phyloP scores from a whole-genome alignment of 768 basidiomycete genomes.

The Mycena indigotica region DNA sequence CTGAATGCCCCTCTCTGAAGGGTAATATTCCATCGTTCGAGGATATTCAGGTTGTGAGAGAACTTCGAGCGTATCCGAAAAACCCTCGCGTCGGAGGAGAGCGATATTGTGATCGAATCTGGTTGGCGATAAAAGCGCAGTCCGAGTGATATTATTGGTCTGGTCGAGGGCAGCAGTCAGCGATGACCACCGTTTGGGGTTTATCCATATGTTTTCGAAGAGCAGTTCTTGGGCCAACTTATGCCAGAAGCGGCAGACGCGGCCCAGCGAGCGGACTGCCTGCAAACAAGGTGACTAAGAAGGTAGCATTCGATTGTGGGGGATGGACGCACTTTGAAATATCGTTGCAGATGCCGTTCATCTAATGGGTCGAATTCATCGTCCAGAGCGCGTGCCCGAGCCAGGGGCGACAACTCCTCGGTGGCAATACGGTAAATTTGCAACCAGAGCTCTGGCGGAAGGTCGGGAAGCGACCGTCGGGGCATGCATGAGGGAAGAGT shows the following conservation, averaged over 20 bases:
- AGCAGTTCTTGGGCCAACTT: slow-evolving; percentile 7
- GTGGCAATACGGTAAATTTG: slow-evolving; percentile 12
- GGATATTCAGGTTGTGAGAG: neutral
- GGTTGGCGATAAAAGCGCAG: slow-evolving; percentile 1
- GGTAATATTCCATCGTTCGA: neutral
- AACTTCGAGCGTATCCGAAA: slow-evolving; percentile 1
- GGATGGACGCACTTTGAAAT: neutral
- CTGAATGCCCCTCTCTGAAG: neutral
- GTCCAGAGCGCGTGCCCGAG: neutral
- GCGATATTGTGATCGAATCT: slow-evolving; percentile 7
- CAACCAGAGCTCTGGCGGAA: slow-evolving; percentile 16
- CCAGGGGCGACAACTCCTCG: neutral
- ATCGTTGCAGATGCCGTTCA: neutral
- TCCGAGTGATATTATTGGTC: slow-evolving; percentile 2
- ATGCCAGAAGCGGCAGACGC: slow-evolving; percentile 14
- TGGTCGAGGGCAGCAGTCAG: slow-evolving; percentile 3
- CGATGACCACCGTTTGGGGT: neutral
- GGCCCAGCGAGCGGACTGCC: slow-evolving; percentile 4
- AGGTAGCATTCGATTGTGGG: no score
- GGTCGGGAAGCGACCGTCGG: neutral
- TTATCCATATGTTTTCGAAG: slow-evolving; percentile 11
- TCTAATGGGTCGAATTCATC: neutral
- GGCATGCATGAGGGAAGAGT: neutral
- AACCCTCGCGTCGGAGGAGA: slow-evolving; percentile 4
- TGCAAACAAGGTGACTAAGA: neutral